These are phyloP conservation scores for Pilatotrama ljubarskyi DNA, from an alignment of 768 basidiomycete genomes.

Conservation along the genomic window DNA sequence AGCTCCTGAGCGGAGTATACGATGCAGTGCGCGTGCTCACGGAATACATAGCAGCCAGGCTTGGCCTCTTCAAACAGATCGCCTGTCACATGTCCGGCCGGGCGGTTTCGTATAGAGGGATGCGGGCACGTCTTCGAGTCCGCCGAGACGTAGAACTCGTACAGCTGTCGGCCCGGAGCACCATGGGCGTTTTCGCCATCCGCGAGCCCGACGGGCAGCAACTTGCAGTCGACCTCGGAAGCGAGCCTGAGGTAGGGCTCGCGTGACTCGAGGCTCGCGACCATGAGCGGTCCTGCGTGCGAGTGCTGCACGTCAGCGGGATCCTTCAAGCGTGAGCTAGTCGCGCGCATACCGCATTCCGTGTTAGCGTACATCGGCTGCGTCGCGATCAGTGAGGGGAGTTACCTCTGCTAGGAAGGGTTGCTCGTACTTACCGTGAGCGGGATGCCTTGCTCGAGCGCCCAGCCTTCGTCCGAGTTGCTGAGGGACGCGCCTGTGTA, in stretches of 20 bases:
- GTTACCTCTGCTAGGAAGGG: too few species aligned
- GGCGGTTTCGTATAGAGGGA: constrained; percentile 18
- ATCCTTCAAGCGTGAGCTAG: too few species aligned
- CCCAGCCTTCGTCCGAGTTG: constrained; percentile 23
- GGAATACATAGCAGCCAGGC: constrained; percentile 28
- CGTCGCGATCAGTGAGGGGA: not conserved
- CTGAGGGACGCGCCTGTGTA: constrained; percentile 24
- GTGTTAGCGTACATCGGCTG: constrained; percentile 22
- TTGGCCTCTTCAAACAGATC: constrained; percentile 31
- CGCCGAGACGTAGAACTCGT: constrained; percentile 23
- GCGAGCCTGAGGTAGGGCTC: constrained; percentile 14
- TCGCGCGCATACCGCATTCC: constrained; percentile 7
- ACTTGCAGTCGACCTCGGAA: constrained; percentile 5
- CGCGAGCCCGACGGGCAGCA: not conserved
- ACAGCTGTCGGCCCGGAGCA: not conserved
- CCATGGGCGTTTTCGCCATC: not conserved
- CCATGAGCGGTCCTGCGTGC: constrained; percentile 21
- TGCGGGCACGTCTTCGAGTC: constrained; percentile 14
- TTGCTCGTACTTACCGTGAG: constrained; percentile 12
- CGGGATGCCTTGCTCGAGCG: constrained; percentile 21
- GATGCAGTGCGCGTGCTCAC: constrained; percentile 3
- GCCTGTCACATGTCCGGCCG: constrained; percentile 26
- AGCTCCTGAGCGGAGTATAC: too few species aligned
- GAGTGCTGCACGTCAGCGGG: too few species aligned
- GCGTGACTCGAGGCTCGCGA: constrained; percentile 12